A percentile compares a stretch with the other conserved stretches of the same genome.
These are phyloP conservation scores for Geosmithia putterillii DNA, from an alignment of 2,329 filamentous ascomycete species.

Conservation along the genomic window DNA sequence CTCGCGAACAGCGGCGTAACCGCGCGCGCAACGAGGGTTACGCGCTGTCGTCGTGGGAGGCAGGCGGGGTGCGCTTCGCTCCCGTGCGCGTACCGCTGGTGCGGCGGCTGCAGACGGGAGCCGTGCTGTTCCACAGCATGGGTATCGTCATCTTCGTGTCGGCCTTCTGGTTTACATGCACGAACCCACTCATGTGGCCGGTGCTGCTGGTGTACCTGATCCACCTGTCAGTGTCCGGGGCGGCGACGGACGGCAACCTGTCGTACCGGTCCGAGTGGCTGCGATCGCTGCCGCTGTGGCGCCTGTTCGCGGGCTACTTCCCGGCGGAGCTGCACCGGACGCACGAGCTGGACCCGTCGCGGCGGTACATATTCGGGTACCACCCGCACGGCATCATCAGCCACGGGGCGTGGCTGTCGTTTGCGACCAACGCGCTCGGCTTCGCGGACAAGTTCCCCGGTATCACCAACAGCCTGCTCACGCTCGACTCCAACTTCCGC, in stretches of 20 bases:
- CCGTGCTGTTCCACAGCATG: conserved; percentile 63
- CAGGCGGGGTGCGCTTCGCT: conserved; percentile 64
- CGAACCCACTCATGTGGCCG: conserved; percentile 88
- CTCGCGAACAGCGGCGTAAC: background rate
- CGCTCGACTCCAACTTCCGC: conserved; percentile 90
- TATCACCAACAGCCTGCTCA: conserved; percentile 87
- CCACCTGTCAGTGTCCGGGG: conserved; percentile 70
- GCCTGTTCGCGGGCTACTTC: conserved; percentile 84
- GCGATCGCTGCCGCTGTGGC: conserved; percentile 67
- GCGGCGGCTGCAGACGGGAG: conserved; percentile 64
- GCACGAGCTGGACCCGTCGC: conserved; percentile 60
- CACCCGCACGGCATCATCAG: conserved; percentile 97
- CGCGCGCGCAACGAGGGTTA: conserved; percentile 7
- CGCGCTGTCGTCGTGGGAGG: conserved; percentile 19
- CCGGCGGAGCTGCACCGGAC: conserved; percentile 82
- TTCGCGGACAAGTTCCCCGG: conserved; percentile 84
- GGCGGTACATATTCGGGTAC: conserved; percentile 95
- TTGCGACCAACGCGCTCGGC: conserved; percentile 79
- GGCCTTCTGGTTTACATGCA: conserved; percentile 81
- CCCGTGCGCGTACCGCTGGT: conserved; percentile 62
- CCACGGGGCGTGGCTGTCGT: conserved; percentile 87
- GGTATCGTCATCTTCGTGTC: conserved; percentile 60
- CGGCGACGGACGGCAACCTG: conserved; percentile 63
- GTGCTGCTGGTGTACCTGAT: conserved; percentile 64
- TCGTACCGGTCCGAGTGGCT: conserved; percentile 63